A percentile compares a stretch with the other conserved stretches of the same genome.
These are phyloP conservation scores for Skeletonema marinoi DNA, from an alignment of 108 stramenopile species.

Conservation along the genomic window DNA sequence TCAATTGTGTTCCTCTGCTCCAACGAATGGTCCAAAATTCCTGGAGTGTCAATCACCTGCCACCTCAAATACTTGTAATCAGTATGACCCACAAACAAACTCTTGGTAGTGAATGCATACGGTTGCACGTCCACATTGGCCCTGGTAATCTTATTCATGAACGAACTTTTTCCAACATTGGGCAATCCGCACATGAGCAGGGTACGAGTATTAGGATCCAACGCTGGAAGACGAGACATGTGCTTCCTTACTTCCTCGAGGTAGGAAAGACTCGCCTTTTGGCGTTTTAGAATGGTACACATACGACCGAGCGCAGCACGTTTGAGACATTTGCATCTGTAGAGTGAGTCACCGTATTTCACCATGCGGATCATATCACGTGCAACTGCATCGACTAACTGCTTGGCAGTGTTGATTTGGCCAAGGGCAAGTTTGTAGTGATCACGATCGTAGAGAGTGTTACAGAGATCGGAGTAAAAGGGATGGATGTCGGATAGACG, in stretches of 20 bases:
- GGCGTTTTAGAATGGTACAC: conserved; percentile 97
- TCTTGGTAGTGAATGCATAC: conserved; percentile 99
- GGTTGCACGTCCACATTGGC: conserved; percentile 99
- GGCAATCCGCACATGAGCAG: conserved; percentile 97
- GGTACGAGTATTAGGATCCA: conserved; percentile 99
- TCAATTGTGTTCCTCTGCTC: conserved; percentile 99
- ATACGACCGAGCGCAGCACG: conserved; percentile 98
- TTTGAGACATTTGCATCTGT: conserved; percentile 99
- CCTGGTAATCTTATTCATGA: conserved; percentile 99
- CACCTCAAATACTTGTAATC: conserved; percentile 98
- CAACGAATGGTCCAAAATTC: conserved; percentile 96
- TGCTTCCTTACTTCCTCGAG: conserved; percentile 99
- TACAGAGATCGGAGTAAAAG: conserved; percentile 99
- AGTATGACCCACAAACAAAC: conserved; percentile 98
- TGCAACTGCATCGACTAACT: conserved; percentile 87
- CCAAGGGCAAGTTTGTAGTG: conserved; percentile 99
- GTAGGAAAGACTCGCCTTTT: conserved; percentile 94
- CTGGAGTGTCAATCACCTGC: conserved; percentile 99
- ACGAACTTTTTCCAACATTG: conserved; percentile 98
- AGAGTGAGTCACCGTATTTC: conserved; percentile 98
- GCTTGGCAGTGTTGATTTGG: conserved; percentile 96
- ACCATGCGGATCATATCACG: conserved; percentile 98
- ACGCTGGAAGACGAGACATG: conserved; percentile 94
- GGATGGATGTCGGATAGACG: conserved; percentile 99
- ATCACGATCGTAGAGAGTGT: conserved; percentile 98